phyloP scores from a whole-genome alignment of 345 rosid species.

The Corchorus olitorius region DNA sequence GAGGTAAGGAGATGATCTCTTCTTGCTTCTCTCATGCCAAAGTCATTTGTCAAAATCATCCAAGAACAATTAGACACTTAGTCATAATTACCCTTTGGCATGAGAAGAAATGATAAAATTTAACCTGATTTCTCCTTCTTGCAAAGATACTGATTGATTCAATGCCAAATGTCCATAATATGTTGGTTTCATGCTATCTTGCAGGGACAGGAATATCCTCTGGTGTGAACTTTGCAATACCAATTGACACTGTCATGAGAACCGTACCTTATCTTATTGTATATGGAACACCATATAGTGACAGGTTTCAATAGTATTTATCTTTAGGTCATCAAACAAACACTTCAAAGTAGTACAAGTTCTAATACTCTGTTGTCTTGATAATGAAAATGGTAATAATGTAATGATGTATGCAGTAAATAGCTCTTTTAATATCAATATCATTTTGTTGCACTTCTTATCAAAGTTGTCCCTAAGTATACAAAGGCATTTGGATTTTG shows the following conservation, averaged over 20 bases:
- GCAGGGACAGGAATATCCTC: conserved; percentile 85
- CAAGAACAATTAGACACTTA: background rate
- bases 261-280: conserved; percentile 80
- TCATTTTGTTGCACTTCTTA: too few species aligned
- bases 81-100: too few species aligned
- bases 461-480: too few species aligned
- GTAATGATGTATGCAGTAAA: too few species aligned
- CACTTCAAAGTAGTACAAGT: too few species aligned
- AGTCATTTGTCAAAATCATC: background rate
- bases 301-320: conserved; percentile 66
- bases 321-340: conserved; percentile 8
- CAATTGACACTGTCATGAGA: conserved; percentile 66
- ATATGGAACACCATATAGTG: conserved; percentile 77
- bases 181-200: conserved; percentile 7
- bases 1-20: conserved; percentile 42
- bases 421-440: too few species aligned
- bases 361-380: too few species aligned
- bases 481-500: too few species aligned
- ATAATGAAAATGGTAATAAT: too few species aligned
- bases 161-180: background rate
- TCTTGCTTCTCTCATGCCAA: background rate
- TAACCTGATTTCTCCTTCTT: background rate
- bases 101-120: background rate
- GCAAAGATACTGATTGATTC: background rate
- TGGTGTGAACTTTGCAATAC: conserved; percentile 81